These are phyloP conservation scores for Astragalus glycyphyllos DNA, from an alignment of 306 rosid genomes.

Conservation along the genomic window DNA sequence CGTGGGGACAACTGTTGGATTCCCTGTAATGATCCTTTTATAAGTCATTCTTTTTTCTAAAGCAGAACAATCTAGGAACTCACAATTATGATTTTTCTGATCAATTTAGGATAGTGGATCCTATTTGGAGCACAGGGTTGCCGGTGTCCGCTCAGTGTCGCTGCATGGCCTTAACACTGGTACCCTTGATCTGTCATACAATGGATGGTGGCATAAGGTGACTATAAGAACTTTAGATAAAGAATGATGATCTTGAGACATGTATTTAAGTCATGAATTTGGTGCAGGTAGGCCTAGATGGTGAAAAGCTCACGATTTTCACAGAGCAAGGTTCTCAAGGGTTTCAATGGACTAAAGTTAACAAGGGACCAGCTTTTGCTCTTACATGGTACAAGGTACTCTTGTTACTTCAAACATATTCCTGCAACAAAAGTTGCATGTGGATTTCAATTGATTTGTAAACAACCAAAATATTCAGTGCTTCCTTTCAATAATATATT, in stretches of 20 bases:
- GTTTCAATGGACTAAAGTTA: constrained; percentile 32
- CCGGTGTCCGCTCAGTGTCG: constrained; percentile 11
- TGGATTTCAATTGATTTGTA: neutral
- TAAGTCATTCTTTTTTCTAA: neutral
- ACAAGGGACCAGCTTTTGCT: constrained; percentile 2
- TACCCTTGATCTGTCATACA: neutral
- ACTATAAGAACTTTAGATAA: constrained; percentile 14
- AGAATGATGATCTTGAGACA: constrained; percentile 14
- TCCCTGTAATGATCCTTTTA: constrained; percentile 33
- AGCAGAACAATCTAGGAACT: neutral
- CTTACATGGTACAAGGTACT: constrained; percentile 37
- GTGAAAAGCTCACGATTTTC: constrained; percentile 35
- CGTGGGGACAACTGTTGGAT: constrained; percentile 36
- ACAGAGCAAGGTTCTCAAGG: constrained; percentile 19
- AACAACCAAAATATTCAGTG: neutral
- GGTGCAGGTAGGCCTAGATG: constrained; percentile 34
- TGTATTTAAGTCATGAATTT: constrained; percentile 14
- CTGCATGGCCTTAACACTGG: constrained; percentile 28
- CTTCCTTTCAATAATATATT: constrained; percentile 15
- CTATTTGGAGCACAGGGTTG: constrained; percentile 29
- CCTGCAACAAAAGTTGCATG: neutral
- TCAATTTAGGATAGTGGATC: constrained; percentile 37
- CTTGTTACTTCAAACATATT: constrained; percentile 2
- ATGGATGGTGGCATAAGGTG: constrained; percentile 39
- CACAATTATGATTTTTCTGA: neutral